These are phyloP conservation scores for Moringa oleifera DNA, from an alignment of 345 rosid species.

Conservation along the genomic window DNA sequence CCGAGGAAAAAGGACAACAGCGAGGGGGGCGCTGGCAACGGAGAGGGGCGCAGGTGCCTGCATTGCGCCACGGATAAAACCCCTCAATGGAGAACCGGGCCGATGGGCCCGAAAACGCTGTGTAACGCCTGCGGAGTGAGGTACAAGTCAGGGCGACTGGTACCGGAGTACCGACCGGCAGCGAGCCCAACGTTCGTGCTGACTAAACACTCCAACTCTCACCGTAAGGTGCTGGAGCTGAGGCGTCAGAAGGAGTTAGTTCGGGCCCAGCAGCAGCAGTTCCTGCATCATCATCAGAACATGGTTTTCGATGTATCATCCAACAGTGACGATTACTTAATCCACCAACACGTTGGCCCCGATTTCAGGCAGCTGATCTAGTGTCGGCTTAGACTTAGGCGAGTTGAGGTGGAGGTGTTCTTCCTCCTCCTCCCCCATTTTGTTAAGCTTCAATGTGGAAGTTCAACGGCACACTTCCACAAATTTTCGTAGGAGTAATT, in stretches of 20 bases:
- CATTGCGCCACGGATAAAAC: slow-evolving; percentile 80
- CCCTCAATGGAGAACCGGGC: slow-evolving; percentile 85
- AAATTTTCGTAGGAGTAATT: slow-evolving; percentile 16
- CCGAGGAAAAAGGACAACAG: slow-evolving; percentile 6
- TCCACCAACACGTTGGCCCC: slow-evolving; percentile 82
- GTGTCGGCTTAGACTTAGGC: slow-evolving; percentile 12
- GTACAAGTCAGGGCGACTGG: slow-evolving; percentile 70
- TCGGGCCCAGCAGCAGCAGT: slow-evolving; percentile 40
- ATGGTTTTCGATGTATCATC: slow-evolving; percentile 62
- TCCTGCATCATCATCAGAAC: slow-evolving; percentile 51
- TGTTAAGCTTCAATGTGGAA: slow-evolving; percentile 15
- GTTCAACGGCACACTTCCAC: neutral
- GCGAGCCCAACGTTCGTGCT: slow-evolving; percentile 72
- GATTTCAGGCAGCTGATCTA: slow-evolving; percentile 75
- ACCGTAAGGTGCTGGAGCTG: slow-evolving; percentile 67
- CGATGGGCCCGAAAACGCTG: slow-evolving; percentile 76
- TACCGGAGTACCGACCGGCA: slow-evolving; percentile 78
- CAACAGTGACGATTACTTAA: slow-evolving; percentile 78
- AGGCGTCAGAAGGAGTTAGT: slow-evolving; percentile 42
- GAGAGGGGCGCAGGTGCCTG: slow-evolving; percentile 50
- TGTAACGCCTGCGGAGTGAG: slow-evolving; percentile 93
- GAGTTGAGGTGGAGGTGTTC: slow-evolving; percentile 8
- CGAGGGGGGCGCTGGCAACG: slow-evolving; percentile 25
- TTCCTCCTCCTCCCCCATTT: too few species aligned
- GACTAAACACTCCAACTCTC: slow-evolving; percentile 70